Conservation (phyloP, 768 basidiomycete genomes). For the Paxillus ammoniavirescens region DNA sequence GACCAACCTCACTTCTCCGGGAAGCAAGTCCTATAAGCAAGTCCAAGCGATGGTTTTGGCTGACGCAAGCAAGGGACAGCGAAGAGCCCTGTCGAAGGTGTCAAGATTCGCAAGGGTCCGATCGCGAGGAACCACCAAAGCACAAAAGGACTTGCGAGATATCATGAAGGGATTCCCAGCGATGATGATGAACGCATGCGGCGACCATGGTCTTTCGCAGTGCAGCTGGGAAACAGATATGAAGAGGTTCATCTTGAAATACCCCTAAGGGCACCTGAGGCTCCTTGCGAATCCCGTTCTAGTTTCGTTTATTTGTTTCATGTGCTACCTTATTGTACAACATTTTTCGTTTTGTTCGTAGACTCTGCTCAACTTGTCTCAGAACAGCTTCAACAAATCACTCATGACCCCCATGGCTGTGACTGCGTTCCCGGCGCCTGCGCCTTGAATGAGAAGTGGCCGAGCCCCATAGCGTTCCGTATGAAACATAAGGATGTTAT, state of each 20-base stretch:
- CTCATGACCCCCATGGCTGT: slow-evolving; percentile 98
- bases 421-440: slow-evolving; percentile 96
- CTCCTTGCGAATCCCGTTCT: background rate
- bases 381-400: slow-evolving; percentile 66
- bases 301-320: slow-evolving; percentile 2
- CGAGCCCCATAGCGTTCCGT: slow-evolving; percentile 87
- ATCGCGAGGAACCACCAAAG: slow-evolving; percentile 20
- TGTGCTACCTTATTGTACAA: slow-evolving; percentile 6
- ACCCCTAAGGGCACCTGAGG: slow-evolving; percentile 43
- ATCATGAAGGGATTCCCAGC: slow-evolving; percentile 35
- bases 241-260: slow-evolving; percentile 61
- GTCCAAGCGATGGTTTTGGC: slow-evolving; percentile 42
- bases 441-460: slow-evolving; percentile 92
- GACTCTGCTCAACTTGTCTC: slow-evolving; percentile 9
- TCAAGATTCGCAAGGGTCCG: slow-evolving; percentile 9
- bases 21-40: slow-evolving; percentile 40
- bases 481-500: slow-evolving; percentile 98
- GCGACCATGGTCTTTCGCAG: slow-evolving; percentile 39
- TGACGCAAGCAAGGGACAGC: slow-evolving; percentile 25
- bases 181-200: slow-evolving; percentile 43
- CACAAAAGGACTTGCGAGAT: slow-evolving; percentile 22
- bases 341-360: slow-evolving; percentile 20
- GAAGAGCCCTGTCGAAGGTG: slow-evolving; percentile 8
- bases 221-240: slow-evolving; percentile 64
- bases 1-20: slow-evolving; percentile 33